phyloP scores from a whole-genome alignment of 2,329 filamentous ascomycete species.

The Emericellopsis atlantica region DNA sequence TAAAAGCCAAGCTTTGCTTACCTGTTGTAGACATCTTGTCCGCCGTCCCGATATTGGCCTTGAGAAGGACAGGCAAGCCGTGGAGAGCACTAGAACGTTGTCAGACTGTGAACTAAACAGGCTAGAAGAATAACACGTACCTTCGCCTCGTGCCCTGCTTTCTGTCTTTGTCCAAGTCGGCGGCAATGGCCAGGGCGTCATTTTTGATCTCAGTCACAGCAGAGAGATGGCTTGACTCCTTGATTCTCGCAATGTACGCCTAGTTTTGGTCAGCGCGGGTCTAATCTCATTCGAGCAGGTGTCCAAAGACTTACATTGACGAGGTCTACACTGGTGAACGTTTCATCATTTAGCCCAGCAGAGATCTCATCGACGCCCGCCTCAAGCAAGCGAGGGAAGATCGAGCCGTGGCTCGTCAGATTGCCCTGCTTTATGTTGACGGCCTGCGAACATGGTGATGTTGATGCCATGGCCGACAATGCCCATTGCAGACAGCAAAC shows the following conservation, averaged over 20 bases:
- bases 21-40: conserved; percentile 46
- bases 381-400: no score
- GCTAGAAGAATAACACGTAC: no score
- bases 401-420: no score
- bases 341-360: conserved; percentile 13
- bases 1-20: not conserved
- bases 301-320: conserved; percentile 9
- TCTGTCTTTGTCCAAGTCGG: conserved; percentile 11
- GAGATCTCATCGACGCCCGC: no score
- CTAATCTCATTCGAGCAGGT: not conserved
- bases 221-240: conserved; percentile 11
- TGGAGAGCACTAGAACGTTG: conserved; percentile 23
- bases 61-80: conserved; percentile 51
- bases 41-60: conserved; percentile 51
- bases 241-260: conserved; percentile 12
- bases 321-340: conserved; percentile 22
- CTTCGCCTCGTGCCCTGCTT: no score
- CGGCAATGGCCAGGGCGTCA: conserved; percentile 18
- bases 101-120: not conserved
- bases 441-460: no score
- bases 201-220: conserved; percentile 22
- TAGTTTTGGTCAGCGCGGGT: not conserved
- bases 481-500: no score
- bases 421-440: no score
- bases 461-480: no score